A percentile compares a stretch with the other conserved stretches of the same genome.
These are phyloP conservation scores for Hyphopichia pseudoburtonii DNA, from an alignment of 1,139 yeast species.

Conservation along the genomic window DNA sequence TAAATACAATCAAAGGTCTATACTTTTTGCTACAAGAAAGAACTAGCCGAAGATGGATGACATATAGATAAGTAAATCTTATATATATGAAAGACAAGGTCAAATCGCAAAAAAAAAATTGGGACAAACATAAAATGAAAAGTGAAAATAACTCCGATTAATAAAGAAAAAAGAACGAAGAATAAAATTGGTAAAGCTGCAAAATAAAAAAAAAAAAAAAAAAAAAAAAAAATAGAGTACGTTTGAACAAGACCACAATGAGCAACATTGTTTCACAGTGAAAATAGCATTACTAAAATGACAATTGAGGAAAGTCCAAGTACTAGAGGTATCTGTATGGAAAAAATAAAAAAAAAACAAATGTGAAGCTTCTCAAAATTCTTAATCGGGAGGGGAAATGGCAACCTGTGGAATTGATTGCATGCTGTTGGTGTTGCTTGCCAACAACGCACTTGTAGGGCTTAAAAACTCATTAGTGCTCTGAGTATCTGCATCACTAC, in stretches of 20 bases:
- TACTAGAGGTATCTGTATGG: too few species aligned
- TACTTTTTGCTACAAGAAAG: too few species aligned
- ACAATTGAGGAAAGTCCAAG: too few species aligned
- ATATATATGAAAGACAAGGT: too few species aligned
- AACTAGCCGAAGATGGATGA: too few species aligned
- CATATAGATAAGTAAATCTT: too few species aligned
- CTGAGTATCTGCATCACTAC: background rate
- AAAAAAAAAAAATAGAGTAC: background rate
- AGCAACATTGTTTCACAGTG: too few species aligned
- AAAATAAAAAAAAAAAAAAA: background rate
- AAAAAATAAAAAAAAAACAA: background rate
- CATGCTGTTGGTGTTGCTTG: constrained; percentile 7
- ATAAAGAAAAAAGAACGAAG: background rate
- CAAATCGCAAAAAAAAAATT: too few species aligned
- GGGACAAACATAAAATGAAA: background rate
- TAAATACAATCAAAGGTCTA: too few species aligned
- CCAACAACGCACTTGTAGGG: constrained; percentile 13
- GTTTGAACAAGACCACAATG: background rate
- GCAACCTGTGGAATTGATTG: constrained; percentile 32
- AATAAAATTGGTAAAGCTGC: background rate
- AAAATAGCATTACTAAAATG: too few species aligned
- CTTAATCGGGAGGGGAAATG: constrained; percentile 38
- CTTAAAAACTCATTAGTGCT: constrained; percentile 12
- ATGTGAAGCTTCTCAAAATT: background rate
- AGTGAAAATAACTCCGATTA: background rate